Evolutionary conservation across 2,329 filamentous ascomycete species (phyloP).

Genomic region (Myriosclerotinia duriaeana): DNA sequence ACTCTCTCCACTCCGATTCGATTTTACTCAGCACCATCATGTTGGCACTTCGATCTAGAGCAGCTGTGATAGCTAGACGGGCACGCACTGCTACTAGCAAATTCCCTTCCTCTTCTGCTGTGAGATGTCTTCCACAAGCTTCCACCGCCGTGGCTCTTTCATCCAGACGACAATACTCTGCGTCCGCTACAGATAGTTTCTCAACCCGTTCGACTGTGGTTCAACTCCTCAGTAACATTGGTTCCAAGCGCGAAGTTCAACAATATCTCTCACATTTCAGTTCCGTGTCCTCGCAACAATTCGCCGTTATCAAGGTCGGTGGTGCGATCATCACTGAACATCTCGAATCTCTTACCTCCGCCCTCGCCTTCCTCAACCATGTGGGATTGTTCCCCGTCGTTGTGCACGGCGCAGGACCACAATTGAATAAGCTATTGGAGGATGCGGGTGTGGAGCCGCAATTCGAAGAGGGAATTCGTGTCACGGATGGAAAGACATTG

Average conservation of each 20-base stretch:
- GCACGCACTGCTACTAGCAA: constrained; percentile 34
- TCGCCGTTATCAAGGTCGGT: constrained; percentile 97
- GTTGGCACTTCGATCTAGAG: constrained; percentile 40
- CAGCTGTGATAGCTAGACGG: constrained; percentile 37
- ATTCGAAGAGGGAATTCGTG: constrained; percentile 93
- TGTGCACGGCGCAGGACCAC: constrained; percentile 90
- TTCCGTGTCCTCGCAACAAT: constrained; percentile 93
- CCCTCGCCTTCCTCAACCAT: constrained; percentile 88
- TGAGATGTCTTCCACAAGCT: constrained; percentile 37
- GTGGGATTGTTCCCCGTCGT: constrained; percentile 94
- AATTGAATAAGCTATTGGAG: constrained; percentile 88
- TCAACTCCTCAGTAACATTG: constrained; percentile 90
- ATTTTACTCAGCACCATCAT: constrained; percentile 34
- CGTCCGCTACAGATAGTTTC: constrained; percentile 37
- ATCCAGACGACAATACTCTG: constrained; percentile 37
- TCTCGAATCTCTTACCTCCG: constrained; percentile 85
- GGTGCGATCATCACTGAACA: constrained; percentile 95
- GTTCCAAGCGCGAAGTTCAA: constrained; percentile 92
- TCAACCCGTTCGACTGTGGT: constrained; percentile 76
- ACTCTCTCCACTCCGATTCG: constrained; percentile 21
- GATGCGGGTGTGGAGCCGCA: constrained; percentile 90
- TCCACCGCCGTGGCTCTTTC: constrained; percentile 33
- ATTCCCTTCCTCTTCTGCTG: constrained; percentile 31
- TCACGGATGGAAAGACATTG: constrained; percentile 94
- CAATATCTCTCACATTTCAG: constrained; percentile 98